These are phyloP conservation scores for Penicillium chermesinum DNA, from an alignment of 495 filamentous ascomycete genomes.

Conservation along the genomic window DNA sequence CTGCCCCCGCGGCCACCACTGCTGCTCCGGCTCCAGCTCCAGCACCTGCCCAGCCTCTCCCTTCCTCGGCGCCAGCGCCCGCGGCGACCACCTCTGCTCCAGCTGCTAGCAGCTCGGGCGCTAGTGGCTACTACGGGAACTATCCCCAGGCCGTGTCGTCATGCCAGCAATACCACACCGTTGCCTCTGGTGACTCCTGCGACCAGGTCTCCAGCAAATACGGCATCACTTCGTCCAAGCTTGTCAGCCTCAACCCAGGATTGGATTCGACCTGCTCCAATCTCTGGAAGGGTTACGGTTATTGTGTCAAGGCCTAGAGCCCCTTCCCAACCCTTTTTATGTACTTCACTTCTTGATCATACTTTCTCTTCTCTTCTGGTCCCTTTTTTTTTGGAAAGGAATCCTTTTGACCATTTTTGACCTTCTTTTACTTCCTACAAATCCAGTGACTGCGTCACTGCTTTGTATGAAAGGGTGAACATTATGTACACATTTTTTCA, in stretches of 20 bases:
- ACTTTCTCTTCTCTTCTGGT: background rate
- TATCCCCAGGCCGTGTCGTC: slow-evolving; percentile 32
- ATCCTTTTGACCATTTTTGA: background rate
- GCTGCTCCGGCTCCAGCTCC: slow-evolving; percentile 2
- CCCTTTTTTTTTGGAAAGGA: background rate
- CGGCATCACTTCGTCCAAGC: slow-evolving; percentile 23
- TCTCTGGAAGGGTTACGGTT: slow-evolving; percentile 39
- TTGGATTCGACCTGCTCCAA: slow-evolving; percentile 31
- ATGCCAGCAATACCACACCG: slow-evolving; percentile 41
- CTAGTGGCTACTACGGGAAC: background rate
- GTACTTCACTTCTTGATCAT: background rate
- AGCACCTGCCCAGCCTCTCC: slow-evolving; percentile 2
- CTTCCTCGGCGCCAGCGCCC: slow-evolving; percentile 7
- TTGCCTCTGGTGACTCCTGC: slow-evolving; percentile 40
- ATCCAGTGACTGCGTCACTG: background rate
- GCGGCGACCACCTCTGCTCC: slow-evolving; percentile 13
- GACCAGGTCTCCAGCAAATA: slow-evolving; percentile 25
- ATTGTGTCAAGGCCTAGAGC: slow-evolving; percentile 29
- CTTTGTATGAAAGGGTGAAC: background rate
- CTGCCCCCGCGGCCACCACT: background rate
- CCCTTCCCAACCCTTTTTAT: background rate
- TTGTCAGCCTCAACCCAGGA: slow-evolving; percentile 37
- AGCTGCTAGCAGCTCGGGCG: background rate
- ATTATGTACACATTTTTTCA: slow-evolving; percentile 3
- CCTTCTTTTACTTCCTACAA: background rate